Evolutionary conservation across 192 early-diverging fungal genomes (phyloP).

Genomic region (Coemansia sp.): DNA sequence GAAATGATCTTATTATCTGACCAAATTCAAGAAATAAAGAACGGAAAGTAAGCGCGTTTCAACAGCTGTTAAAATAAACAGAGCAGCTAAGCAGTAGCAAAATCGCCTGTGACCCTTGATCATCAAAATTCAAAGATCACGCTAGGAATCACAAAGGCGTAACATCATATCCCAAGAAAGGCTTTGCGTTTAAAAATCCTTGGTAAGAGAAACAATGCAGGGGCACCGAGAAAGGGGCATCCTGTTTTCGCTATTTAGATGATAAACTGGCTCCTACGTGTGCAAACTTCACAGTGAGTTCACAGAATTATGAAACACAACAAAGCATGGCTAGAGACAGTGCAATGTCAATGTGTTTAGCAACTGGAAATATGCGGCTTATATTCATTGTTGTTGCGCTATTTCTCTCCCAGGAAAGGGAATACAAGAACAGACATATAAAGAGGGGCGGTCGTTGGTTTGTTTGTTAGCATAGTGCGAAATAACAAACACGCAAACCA

Average conservation of each 20-base stretch:
- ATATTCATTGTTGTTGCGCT: too few relatives aligned
- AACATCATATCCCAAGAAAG: too few relatives aligned
- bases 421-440: not conserved
- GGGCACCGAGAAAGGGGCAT: too few relatives aligned
- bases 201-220: too few relatives aligned
- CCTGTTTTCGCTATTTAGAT: not conserved
- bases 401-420: too few relatives aligned
- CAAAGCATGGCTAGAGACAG: too few relatives aligned
- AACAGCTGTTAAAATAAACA: not conserved
- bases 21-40: not conserved
- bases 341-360: too few relatives aligned
- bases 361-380: too few relatives aligned
- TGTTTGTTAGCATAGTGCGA: not conserved
- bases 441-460: not conserved
- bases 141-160: not conserved
- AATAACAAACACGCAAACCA: not conserved
- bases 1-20: not conserved
- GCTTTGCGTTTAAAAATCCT: too few relatives aligned
- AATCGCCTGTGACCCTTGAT: not conserved
- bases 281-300: not conserved
- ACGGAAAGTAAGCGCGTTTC: not conserved
- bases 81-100: not conserved
- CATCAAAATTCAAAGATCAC: not conserved
- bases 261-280: not conserved
- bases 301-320: not conserved